Percentiles rank a stretch among this genome's conserved stretches.
phyloP scores from a whole-genome alignment of 1,284 basidiomycete species.

The Mycena sp. region DNA sequence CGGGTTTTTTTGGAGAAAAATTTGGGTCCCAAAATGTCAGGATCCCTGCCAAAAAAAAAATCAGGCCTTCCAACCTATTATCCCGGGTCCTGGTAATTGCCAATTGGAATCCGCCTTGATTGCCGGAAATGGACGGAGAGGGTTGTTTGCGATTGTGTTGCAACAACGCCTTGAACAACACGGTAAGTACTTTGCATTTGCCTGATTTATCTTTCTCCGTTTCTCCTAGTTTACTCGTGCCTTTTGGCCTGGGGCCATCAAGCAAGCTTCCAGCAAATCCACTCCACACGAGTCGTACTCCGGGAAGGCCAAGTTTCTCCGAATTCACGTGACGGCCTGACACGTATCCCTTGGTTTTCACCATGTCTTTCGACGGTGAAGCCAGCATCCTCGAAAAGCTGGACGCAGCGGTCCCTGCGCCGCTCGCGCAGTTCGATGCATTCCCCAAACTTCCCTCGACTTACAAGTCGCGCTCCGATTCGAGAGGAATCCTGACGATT shows the following conservation, averaged over 20 bases:
- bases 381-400: conserved; percentile 61
- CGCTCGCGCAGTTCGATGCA: conserved; percentile 75
- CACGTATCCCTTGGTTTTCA: conserved; percentile 20
- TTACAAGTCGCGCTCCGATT: conserved; percentile 87
- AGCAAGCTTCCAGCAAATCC: not conserved
- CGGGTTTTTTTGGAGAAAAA: no score
- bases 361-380: conserved; percentile 28
- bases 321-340: conserved; percentile 26
- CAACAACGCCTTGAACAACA: no score
- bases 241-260: conserved; percentile 8
- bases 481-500: conserved; percentile 90
- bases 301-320: conserved; percentile 14
- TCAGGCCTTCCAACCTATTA: no score
- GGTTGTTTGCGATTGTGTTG: no score
- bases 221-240: no score
- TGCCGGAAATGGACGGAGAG: no score
- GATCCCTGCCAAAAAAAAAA: no score
- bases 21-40: no score
- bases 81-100: no score
- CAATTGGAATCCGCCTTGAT: no score
- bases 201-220: no score
- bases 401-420: conserved; percentile 63
- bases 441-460: conserved; percentile 91
- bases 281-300: not conserved
- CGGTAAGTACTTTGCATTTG: no score